These are phyloP conservation scores for Clavispora santaluciae DNA, from an alignment of 805 yeast genomes.

Conservation along the genomic window DNA sequence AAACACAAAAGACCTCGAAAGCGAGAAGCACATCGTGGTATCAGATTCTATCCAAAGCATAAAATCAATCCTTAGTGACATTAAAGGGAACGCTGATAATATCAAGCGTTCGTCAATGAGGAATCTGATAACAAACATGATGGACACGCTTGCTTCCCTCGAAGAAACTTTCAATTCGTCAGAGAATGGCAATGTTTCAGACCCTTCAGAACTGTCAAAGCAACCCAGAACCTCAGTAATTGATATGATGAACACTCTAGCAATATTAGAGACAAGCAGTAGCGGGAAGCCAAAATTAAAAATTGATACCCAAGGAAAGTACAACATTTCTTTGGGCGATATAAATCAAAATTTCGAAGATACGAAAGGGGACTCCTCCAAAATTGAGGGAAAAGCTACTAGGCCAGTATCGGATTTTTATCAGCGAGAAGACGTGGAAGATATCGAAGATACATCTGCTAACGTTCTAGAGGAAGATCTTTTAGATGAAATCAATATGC, in stretches of 20 bases:
- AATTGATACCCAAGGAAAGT: neutral
- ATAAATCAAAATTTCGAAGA: no score
- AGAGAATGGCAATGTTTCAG: neutral
- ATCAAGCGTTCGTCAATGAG: slow-evolving; percentile 1
- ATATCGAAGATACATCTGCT: slow-evolving; percentile 1
- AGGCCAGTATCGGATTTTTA: neutral
- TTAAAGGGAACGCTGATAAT: neutral
- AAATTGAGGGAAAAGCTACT: no score
- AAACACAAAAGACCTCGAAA: neutral
- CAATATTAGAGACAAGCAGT: neutral
- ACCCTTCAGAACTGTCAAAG: neutral
- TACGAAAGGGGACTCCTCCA: no score
- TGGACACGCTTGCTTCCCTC: slow-evolving; percentile 12
- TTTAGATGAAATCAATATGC: slow-evolving; percentile 31
- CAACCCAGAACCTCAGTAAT: slow-evolving; percentile 20
- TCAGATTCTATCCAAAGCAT: neutral
- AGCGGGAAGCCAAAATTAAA: neutral
- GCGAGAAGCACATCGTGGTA: neutral
- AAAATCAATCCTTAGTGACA: neutral
- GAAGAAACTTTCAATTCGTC: slow-evolving; percentile 3
- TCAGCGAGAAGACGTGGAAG: slow-evolving; percentile 2
- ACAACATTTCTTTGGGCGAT: neutral
- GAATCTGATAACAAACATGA: slow-evolving; percentile 12
- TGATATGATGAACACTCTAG: slow-evolving; percentile 26
- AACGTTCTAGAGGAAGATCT: slow-evolving; percentile 24